Evolutionary conservation across 257 asterid species (phyloP), one percentile per base, ranked within the genome.

Genomic region (Capsicum pubescens): DNA sequence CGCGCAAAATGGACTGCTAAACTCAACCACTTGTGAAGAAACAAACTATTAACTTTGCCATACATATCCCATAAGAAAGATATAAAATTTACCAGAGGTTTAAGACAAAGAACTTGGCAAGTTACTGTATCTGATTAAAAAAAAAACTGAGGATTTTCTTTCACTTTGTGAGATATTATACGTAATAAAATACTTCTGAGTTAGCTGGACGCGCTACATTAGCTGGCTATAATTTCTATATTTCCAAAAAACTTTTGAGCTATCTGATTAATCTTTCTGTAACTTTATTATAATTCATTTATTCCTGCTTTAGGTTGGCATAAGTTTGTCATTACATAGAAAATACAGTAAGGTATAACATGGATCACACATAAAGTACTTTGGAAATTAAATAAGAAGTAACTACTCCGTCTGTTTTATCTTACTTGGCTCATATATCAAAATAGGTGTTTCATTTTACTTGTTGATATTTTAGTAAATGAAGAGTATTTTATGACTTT

Each of bases 301-400:
- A 13, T 14, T 21, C 8, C 54, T 5, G 1, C 48, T 74, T 14
- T 19, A 48, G 48, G 50, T 32, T 77, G 9, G 81, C 64, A 77
- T 8, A 77, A 77, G 48, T 9, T 76, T 77, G 50, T 54, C 64
- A 54, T 14, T 48, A 8, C 48, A 77, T 14, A 77, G 32, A 77
- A 77, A 54, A 77, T 54, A 14, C 48, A 76, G 21, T 52, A 76
- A 50, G 81, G 26, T 14, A 8, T 21, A 77, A 14, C 81, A 76
- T 50, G 13, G n/a, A 74, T 74, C 63, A 76, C 42, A 48, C 80
- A 74, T 3, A 50, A 12, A 46, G 58, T 50, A 77, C 81, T 76
- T 14, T 26, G 26, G n/a, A 48, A 76, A 76, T 54, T 8, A 52
- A 50, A 3, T 21, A 74, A 7, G 46, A 74, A 21, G 44, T 46